A percentile compares a stretch with the other conserved stretches of the same genome.
phyloP scores from a whole-genome alignment of 2,329 filamentous ascomycete genomes.

The Sphaerostilbella broomeana region DNA sequence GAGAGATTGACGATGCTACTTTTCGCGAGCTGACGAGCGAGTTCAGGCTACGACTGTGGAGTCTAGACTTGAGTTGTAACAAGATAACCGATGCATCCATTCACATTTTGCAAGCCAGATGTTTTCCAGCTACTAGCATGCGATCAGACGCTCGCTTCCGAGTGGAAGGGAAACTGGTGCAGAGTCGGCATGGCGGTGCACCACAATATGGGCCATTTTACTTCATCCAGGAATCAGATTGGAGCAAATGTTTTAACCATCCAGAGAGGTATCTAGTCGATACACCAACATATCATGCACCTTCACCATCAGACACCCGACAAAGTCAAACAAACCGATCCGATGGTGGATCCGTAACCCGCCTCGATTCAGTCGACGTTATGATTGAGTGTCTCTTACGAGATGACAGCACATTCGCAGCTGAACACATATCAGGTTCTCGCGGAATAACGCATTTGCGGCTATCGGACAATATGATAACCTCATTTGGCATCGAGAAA shows the following conservation, averaged over 20 bases:
- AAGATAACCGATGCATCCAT: constrained; percentile 42
- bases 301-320: too few species aligned
- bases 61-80: constrained; percentile 49
- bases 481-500: constrained; percentile 34
- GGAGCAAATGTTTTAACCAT: constrained; percentile 39
- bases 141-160: constrained; percentile 33
- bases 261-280: constrained; percentile 44
- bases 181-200: constrained; percentile 24
- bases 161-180: constrained; percentile 40
- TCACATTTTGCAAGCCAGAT: constrained; percentile 22
- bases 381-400: constrained; percentile 19
- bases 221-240: constrained; percentile 41
- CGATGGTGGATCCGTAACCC: constrained; percentile 19
- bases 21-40: constrained; percentile 25
- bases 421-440: constrained; percentile 17
- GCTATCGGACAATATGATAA: constrained; percentile 44
- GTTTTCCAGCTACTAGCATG: constrained; percentile 28
- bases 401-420: constrained; percentile 15
- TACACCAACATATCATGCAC: constrained; percentile 37
- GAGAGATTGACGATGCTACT: constrained; percentile 38
- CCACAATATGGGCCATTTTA: constrained; percentile 35
- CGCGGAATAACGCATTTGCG: constrained; percentile 46
- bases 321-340: too few species aligned
- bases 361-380: constrained; percentile 24
- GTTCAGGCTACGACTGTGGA: constrained; percentile 44